phyloP scores from a whole-genome alignment of 2,329 filamentous ascomycete species.

The Byssothecium circinans region DNA sequence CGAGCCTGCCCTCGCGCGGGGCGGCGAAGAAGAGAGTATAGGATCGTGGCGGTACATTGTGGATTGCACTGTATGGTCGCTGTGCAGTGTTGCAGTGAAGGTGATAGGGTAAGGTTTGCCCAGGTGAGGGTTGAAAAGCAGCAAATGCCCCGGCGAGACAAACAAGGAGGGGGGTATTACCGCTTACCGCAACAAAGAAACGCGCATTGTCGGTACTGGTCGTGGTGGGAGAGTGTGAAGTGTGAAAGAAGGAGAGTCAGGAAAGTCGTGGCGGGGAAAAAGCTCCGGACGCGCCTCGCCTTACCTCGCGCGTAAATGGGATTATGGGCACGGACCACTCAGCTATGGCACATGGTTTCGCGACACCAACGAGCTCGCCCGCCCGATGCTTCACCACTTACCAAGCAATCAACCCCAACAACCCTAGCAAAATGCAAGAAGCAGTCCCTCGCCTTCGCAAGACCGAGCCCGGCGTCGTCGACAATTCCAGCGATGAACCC shows the following conservation, averaged over 20 bases:
- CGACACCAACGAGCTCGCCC: background rate
- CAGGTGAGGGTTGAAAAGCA: too few relatives aligned
- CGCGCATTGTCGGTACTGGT: constrained; percentile 1
- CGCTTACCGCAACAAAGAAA: background rate
- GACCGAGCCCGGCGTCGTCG: constrained; percentile 59
- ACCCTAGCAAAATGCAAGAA: constrained; percentile 53
- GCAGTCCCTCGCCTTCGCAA: constrained; percentile 44
- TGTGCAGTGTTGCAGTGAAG: too few relatives aligned
- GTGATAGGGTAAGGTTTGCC: too few relatives aligned
- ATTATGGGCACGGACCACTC: constrained; percentile 1
- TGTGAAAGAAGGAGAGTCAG: constrained; percentile 9
- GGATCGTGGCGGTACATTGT: constrained; percentile 39
- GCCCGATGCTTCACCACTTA: background rate
- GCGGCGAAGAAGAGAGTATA: constrained; percentile 38
- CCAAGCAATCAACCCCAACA: constrained; percentile 3
- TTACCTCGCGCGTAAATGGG: constrained; percentile 7
- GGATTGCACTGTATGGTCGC: constrained; percentile 2
- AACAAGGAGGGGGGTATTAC: constrained; percentile 20
- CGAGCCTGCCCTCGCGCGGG: constrained; percentile 15
- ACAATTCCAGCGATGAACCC: constrained; percentile 47
- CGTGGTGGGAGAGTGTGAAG: background rate
- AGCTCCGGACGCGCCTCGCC: constrained; percentile 10
- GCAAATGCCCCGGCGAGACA: background rate
- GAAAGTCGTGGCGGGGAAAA: constrained; percentile 14
- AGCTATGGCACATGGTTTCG: background rate